Evolutionary conservation across 2,329 filamentous ascomycete genomes (phyloP).

Genomic region (Aspergillus sp.): DNA sequence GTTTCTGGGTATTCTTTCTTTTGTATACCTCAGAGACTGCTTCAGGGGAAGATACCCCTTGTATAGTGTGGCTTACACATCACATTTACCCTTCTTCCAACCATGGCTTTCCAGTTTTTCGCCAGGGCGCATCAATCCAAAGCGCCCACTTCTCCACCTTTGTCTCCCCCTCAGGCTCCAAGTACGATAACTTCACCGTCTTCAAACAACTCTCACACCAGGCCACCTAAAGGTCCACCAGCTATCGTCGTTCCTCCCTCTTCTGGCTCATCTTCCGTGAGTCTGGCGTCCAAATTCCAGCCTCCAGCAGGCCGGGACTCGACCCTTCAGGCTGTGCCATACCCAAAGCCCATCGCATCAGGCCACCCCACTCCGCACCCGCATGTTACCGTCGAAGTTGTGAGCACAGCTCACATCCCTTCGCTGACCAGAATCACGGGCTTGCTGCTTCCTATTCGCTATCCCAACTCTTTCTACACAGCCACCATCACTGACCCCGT

Average conservation of each 20-base stretch:
- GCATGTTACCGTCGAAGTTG: slow-evolving; percentile 55
- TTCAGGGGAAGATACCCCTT: background rate
- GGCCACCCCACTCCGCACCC: slow-evolving; percentile 42
- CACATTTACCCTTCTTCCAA: background rate
- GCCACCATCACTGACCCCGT: slow-evolving; percentile 59
- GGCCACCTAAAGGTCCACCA: slow-evolving; percentile 35
- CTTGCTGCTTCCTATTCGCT: slow-evolving; percentile 62
- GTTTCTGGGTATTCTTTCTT: background rate
- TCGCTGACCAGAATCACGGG: slow-evolving; percentile 60
- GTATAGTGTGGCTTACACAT: background rate
- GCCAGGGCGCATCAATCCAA: slow-evolving; percentile 35
- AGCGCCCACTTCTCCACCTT: slow-evolving; percentile 25
- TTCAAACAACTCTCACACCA: slow-evolving; percentile 19
- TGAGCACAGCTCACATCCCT: slow-evolving; percentile 56
- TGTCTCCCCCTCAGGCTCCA: slow-evolving; percentile 23
- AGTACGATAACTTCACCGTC: slow-evolving; percentile 14
- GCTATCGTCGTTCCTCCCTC: slow-evolving; percentile 30
- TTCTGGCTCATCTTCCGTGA: slow-evolving; percentile 19
- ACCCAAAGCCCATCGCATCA: slow-evolving; percentile 29
- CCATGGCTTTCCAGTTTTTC: slow-evolving; percentile 43
- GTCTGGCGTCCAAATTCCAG: slow-evolving; percentile 23
- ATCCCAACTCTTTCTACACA: slow-evolving; percentile 62
- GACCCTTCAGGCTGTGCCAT: slow-evolving; percentile 32
- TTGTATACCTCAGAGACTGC: background rate
- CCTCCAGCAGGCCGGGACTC: slow-evolving; percentile 27